These are phyloP conservation scores for Fusarium sp. DNA, from an alignment of 2,329 filamentous ascomycete genomes.

Conservation along the genomic window DNA sequence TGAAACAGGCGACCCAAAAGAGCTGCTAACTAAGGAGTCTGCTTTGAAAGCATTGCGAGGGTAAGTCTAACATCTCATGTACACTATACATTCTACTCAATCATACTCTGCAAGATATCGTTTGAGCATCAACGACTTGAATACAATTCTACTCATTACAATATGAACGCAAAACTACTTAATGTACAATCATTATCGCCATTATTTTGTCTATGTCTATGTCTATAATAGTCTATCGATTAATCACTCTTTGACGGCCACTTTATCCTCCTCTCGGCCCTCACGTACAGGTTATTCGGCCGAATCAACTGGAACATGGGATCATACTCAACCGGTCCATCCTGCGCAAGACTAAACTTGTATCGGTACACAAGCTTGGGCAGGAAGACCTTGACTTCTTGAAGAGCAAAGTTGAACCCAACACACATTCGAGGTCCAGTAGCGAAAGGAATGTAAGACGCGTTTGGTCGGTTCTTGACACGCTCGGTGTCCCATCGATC, in stretches of 20 bases:
- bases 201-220: constrained; percentile 30
- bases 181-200: constrained; percentile 24
- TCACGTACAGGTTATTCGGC: constrained; percentile 69
- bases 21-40: constrained; percentile 39
- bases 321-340: constrained; percentile 70
- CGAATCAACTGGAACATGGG: constrained; percentile 72
- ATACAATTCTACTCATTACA: too few relatives aligned
- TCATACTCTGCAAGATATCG: not conserved
- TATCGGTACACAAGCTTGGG: constrained; percentile 73
- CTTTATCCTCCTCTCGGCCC: constrained; percentile 63
- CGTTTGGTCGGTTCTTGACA: constrained; percentile 67
- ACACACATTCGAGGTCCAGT: constrained; percentile 72
- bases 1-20: constrained; percentile 48
- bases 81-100: not conserved
- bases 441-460: constrained; percentile 72
- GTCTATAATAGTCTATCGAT: not conserved
- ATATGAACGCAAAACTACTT: not conserved
- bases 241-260: constrained; percentile 59
- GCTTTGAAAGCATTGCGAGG: constrained; percentile 1
- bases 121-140: too few relatives aligned
- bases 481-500: constrained; percentile 71
- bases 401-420: constrained; percentile 75
- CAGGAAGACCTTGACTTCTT: constrained; percentile 73
- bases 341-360: constrained; percentile 66
- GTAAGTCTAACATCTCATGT: not conserved